phyloP scores from a whole-genome alignment of 2,329 filamentous ascomycete species.

The Botrytis paeoniae region DNA sequence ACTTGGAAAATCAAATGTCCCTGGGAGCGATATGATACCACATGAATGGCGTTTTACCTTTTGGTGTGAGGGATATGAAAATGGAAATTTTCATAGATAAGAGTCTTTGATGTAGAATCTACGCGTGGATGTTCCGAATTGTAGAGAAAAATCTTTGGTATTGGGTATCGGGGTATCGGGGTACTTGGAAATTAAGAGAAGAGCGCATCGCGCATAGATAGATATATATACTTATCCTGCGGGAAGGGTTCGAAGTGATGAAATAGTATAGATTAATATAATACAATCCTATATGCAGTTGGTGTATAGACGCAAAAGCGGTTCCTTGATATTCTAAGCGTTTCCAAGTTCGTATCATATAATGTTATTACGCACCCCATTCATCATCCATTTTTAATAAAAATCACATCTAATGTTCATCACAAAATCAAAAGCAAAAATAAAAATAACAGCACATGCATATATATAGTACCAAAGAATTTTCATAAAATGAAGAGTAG shows the following conservation, averaged over 20 bases:
- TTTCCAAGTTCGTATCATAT: too few relatives aligned
- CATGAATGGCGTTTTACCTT: slow-evolving; percentile 5
- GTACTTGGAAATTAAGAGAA: neutral
- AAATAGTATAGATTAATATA: neutral
- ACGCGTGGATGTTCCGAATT: neutral
- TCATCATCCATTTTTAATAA: neutral
- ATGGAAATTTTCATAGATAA: neutral
- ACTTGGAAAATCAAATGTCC: neutral
- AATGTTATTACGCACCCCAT: neutral
- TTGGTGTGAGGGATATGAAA: neutral
- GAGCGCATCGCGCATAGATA: neutral
- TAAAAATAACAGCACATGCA: neutral
- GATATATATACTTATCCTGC: neutral
- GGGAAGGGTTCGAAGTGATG: neutral
- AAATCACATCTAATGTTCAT: neutral
- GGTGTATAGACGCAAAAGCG: too few relatives aligned
- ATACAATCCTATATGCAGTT: too few relatives aligned
- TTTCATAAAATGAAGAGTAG: neutral
- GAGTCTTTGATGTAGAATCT: neutral
- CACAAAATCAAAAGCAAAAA: neutral
- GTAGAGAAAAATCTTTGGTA: neutral
- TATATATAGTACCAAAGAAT: neutral
- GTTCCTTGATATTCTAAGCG: too few relatives aligned
- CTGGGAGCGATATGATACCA: slow-evolving; percentile 13
- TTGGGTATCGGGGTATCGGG: neutral